Evolutionary conservation across 768 basidiomycete genomes (phyloP), one percentile per base, ranked within the genome.

Genomic region (Neoboletus subvelutipes): DNA sequence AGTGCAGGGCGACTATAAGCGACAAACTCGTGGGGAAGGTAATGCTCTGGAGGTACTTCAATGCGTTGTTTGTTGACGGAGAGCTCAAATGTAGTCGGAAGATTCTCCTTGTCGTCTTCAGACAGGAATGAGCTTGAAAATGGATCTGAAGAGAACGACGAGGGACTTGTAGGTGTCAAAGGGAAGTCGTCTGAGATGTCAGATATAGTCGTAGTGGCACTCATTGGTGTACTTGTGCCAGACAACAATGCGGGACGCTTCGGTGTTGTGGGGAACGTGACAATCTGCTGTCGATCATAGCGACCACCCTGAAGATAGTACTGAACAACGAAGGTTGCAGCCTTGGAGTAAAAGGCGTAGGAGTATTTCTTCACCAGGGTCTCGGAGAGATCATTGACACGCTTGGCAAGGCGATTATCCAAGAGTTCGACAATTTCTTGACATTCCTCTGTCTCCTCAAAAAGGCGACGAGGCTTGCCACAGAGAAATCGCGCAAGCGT

Each of bases 291-390:
- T 40, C 78, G 80, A 57, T 77, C 68, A 70, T 88, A 92, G 52
- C 85, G 88, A 43, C 87, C 87, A 49, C 94, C 95, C 67, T 90
- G 84, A 48, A 98, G 85, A 71, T 98, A 99, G 75, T 86, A 94
- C 71, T 98, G 92, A 36, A 94, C 87, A 59, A 94, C 92, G 69
- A 92, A 85, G 24, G 90, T 93, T 24, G 96, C 94, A 1, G 94
- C 93, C 76, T 94, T 95, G 48, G 92, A 94, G 76, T 96, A 98
- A 77, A 95, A 97, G 42, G 88, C 88, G 65, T 92, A 94, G 6
- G 95, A 95, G 76, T 99, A 98, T 78, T 99, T 99, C 79, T 95
- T 94, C 70, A 98, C 86, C 67, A 98, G 79, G n/a, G 90, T 94
- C 73, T 96, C 90, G 13, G 96, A 98, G 33, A 99, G 82, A 62